Evolutionary conservation across 352 stramenopile genomes (phyloP), one percentile per base, ranked within the genome.

Genomic region (Blastocystis sp.): DNA sequence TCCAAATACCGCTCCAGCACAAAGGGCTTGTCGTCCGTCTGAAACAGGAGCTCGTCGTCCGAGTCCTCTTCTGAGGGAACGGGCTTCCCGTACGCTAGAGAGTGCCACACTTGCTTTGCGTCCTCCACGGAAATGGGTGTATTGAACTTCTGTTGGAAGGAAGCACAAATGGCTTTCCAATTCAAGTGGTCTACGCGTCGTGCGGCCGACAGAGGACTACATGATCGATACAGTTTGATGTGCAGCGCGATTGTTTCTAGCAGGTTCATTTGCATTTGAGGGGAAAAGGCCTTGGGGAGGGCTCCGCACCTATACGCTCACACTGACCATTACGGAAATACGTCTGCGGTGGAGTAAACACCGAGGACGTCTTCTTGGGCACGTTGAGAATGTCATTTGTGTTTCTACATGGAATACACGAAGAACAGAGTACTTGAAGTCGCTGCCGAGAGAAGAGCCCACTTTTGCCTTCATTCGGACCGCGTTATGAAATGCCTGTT

Each of bases 101-200:
- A 50, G 70, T 85, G 10, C 74, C 74, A 85, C 16, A 85, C 55
- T 3, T 13, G 41, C n/a, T 69, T 66, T 16, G 74, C 74, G 35
- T 85, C n/a, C 37, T 85, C 74, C 2, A 67, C 51, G 21, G 74
- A 59, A n/a, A 85, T 31, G 37, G 60, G 51, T 33, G 70, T 66
- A 39, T 85, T 85, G 51, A 31, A 41, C 12, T 67, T 69, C 0
- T 50, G 74, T 3, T 29, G 35, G 31, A 61, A 63, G 13, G n/a
- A 41, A 12, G 19, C n/a, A 3, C 45, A 67, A 12, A 85, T 37
- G 12, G 55, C 21, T 16, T 85, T 62, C 74, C 74, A 85, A 39
- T 85, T 69, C 10, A 85, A 69, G 31, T 85, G 74, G 45, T 85
- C 71, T 81, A 66, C 60, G 61, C 12, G 13, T 67, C 45, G 66